Conservation (phyloP, 371 early-diverging fungal genomes). For the Dinochytrium kinnereticum region DNA sequence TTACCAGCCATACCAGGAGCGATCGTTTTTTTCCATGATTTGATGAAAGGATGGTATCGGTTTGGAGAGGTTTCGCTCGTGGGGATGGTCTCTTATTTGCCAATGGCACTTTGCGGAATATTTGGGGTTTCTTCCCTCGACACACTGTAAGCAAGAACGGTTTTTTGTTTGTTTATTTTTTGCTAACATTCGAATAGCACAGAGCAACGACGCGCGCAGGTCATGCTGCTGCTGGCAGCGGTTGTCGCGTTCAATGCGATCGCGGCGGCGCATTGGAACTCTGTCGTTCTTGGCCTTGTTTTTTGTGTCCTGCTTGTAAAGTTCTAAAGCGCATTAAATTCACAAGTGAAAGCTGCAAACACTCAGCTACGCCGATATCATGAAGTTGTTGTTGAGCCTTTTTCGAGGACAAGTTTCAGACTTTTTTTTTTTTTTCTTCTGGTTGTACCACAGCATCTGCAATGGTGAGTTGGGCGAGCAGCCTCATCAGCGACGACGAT, state of each 20-base stretch:
- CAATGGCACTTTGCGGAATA: background rate
- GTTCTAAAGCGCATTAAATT: too few species aligned
- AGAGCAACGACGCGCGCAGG: too few species aligned
- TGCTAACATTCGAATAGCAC: too few species aligned
- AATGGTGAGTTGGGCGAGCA: background rate
- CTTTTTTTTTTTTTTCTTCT: constrained; percentile 2
- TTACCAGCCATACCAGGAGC: background rate
- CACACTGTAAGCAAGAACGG: background rate
- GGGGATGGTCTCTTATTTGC: background rate
- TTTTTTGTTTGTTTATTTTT: background rate
- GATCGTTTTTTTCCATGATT: background rate
- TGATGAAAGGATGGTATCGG: background rate
- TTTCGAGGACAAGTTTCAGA: background rate
- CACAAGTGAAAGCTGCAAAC: too few species aligned
- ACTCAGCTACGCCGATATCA: too few species aligned
- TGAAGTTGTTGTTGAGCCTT: too few species aligned
- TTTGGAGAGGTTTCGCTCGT: background rate
- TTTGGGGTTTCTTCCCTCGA: background rate
- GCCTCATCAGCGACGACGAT: background rate
- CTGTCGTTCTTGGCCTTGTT: too few species aligned
- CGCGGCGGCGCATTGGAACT: too few species aligned
- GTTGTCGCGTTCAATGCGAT: too few species aligned
- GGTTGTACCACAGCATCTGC: background rate
- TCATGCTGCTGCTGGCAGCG: too few species aligned
- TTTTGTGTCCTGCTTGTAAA: too few species aligned